Evolutionary conservation across 1,139 yeast species (phyloP), one percentile per base, ranked within the genome.

Genomic region (Yamadazyma sp.): DNA sequence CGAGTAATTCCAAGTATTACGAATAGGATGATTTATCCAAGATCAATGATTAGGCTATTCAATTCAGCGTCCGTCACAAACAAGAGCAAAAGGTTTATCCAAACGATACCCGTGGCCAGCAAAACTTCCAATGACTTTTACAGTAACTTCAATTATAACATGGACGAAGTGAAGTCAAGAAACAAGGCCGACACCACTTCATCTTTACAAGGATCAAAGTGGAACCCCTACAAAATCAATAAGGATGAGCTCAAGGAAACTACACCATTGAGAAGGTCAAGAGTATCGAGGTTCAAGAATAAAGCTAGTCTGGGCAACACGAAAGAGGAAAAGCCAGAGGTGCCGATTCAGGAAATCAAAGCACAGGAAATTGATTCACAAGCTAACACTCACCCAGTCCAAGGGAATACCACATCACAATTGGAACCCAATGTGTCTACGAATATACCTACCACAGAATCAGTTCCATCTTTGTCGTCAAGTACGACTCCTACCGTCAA

Each of bases 71-170:
- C 17, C 5, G 23, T 29, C 10, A 28, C 56, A 34, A 58, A 54
- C 37, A 61, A 57, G 6, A 59, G 67, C 31, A 69, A 61, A 49
- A 51, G 77, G 39, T 70, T 62, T 49, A 65, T 72, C 59, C 74
- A 71, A 48, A 71, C 76, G 4, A 63, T 69, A 17, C 73, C 73
- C 8, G 48, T 54, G 8, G 42, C 63, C 7, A 48, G 53, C 20
- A 47, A 51, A 25, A 54, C 48, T 31, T 46, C 47, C 37, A 37
- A 53, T 37, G 55, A 53, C 33, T 63, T 64, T 41, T 62, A 56
- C 40, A 51, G 64, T 18, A 62, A 64, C 9, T 58, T 66, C 39
- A 64, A 61, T 37, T 46, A 46, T 28, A 42, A 45, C 27, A 42
- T 49, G 40, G 34, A 33, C 34, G 33, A 38, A 16, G 38, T 47